Evolutionary conservation across 345 rosid species (phyloP).

Genomic region (Melastoma malabathricum): DNA sequence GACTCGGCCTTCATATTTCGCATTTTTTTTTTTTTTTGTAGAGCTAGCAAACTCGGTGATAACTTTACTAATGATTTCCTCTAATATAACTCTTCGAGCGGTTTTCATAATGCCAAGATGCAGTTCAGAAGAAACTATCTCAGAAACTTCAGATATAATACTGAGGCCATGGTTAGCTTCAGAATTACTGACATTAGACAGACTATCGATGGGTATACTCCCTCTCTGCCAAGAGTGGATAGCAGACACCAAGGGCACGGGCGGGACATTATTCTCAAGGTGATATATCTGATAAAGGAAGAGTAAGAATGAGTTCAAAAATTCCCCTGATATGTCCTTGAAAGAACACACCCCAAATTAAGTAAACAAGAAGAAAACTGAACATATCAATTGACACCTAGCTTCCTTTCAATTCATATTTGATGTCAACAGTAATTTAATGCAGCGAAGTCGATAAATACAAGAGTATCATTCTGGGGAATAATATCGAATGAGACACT

Average conservation of each 20-base stretch:
- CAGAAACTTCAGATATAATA: constrained; percentile 47
- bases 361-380: no score
- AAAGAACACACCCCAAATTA: neutral
- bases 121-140: constrained; percentile 62
- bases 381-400: no score
- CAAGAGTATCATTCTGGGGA: no score
- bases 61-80: constrained; percentile 59
- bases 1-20: constrained; percentile 26
- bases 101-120: constrained; percentile 66
- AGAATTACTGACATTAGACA: constrained; percentile 14
- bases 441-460: no score
- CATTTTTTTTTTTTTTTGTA: constrained; percentile 37
- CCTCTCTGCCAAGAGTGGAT: constrained; percentile 40
- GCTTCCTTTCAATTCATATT: no score
- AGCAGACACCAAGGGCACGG: constrained; percentile 37
- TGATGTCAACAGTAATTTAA: no score
- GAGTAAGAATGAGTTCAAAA: constrained; percentile 1
- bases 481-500: no score
- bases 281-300: constrained; percentile 49
- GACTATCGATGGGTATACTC: constrained; percentile 10
- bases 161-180: constrained; percentile 18
- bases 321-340: no score
- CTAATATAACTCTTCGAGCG: constrained; percentile 70
- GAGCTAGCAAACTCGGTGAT: constrained; percentile 39
- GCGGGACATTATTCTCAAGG: constrained; percentile 36